Evolutionary conservation across 202 grass and related monocot genomes (phyloP).

Genomic region (Zizania palustris): DNA sequence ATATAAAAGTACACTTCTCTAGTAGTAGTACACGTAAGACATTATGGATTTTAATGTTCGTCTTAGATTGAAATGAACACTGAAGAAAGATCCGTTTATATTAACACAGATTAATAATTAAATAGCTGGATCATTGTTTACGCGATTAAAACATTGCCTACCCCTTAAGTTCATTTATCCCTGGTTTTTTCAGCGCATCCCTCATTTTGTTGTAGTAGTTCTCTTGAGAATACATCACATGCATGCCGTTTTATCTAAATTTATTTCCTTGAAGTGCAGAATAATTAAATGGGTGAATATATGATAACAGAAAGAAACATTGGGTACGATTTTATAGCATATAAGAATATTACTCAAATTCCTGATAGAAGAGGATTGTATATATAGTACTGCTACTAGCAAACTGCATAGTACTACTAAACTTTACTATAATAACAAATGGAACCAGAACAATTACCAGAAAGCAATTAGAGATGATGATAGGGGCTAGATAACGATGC

Average conservation of each 20-base stretch:
- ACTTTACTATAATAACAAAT: not conserved
- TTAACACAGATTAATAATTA: no score
- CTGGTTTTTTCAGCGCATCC: no score
- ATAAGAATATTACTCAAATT: not conserved
- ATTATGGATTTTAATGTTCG: not conserved
- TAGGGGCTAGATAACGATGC: constrained; percentile 26
- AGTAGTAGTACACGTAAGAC: not conserved
- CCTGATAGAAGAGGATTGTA: not conserved
- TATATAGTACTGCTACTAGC: not conserved
- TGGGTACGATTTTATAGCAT: not conserved
- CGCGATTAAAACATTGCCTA: no score
- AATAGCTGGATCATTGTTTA: no score
- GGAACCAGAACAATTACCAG: constrained; percentile 21
- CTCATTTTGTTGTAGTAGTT: no score
- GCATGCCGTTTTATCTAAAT: no score
- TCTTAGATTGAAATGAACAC: not conserved
- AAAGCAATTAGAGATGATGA: constrained; percentile 35
- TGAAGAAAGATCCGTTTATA: not conserved
- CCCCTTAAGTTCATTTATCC: no score
- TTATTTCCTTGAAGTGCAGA: no score
- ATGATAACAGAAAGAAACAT: not conserved
- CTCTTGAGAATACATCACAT: no score
- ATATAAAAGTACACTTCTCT: no score
- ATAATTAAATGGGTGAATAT: not conserved
- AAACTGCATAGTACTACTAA: not conserved